Evolutionary conservation across 2,329 filamentous ascomycete species (phyloP), one percentile per base, ranked within the genome.

Genomic region (Pyrenochaeta sp.): DNA sequence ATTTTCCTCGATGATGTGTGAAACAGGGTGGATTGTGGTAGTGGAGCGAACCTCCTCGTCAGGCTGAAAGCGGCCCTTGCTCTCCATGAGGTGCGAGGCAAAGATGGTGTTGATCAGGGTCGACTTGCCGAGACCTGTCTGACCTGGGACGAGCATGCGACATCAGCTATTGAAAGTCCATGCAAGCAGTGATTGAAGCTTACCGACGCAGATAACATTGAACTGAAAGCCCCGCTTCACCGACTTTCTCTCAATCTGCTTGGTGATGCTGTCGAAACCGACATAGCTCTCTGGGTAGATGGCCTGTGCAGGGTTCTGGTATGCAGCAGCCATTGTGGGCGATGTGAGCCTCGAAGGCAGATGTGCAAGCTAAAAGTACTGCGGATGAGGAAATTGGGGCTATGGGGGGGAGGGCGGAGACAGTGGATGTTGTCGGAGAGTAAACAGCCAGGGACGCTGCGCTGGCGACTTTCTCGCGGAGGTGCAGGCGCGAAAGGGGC

Each of bases 31-130:
- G 74, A 99, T 99, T 83, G 98, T 95, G 75, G 95, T 99, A 61
- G 95, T 99, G 65, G 90, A 90, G 77, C 95, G 92, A 72, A 96
- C 91, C 70, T 90, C 89, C 84, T 99, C 95, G 75, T 96, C 91
- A 64, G 95, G 95, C 58, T 89, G 83, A 74, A 98, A 84, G 75
- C 95, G 92, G 75, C 95, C 95, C 85, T 99, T 99, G 76, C 92
- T 97, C 80, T 99, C 94, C 81, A 99, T 97, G 70, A 99, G 87
- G 84, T 99, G 95, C 68, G 95, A 98, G 68, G 95, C 95, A 82
- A 99, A 99, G 84, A 99, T 97, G 81, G 95, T 99, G 87, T 99
- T 99, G 86, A 99, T 97, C 77, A 99, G 83, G 60, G 95, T 99
- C 52, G 94, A 98, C 84, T 99, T 99, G 81, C 95, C 95, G 71